A percentile compares a stretch with the other conserved stretches of the same genome.
Conservation (phyloP, 371 early-diverging fungal genomes). For the Rhizomucor pusillus region DNA sequence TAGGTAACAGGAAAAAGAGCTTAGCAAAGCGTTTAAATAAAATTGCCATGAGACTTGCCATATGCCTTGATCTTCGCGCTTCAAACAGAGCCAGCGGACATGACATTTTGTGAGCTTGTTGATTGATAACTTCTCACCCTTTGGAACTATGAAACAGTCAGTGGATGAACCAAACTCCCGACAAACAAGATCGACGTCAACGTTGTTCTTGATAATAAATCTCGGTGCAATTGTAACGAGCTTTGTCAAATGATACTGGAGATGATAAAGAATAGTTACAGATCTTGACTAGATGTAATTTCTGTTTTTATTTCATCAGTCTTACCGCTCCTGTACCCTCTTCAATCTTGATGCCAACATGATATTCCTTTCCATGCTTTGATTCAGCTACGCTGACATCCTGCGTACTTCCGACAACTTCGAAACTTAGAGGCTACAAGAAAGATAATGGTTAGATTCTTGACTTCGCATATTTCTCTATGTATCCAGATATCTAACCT, state of each 20-base stretch:
- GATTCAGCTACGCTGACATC: conserved; percentile 54
- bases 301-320: too few relatives aligned
- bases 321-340: conserved; percentile 62
- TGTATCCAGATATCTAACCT: too few relatives aligned
- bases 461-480: too few relatives aligned
- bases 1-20: conserved; percentile 4
- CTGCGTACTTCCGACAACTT: conserved; percentile 75
- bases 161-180: conserved; percentile 45
- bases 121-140: conserved; percentile 49
- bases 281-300: too few relatives aligned
- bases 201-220: conserved; percentile 80
- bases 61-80: conserved; percentile 34
- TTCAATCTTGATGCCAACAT: conserved; percentile 68
- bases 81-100: conserved; percentile 53
- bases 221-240: conserved; percentile 81
- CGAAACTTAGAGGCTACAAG: conserved; percentile 73
- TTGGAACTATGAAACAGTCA: conserved; percentile 25
- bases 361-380: conserved; percentile 36
- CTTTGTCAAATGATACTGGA: conserved; percentile 59
- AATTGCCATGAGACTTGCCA: conserved; percentile 41
- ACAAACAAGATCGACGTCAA: conserved; percentile 54
- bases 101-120: conserved; percentile 44
- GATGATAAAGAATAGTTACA: too few relatives aligned
- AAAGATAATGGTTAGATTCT: not conserved
- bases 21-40: not conserved